Percentiles rank a stretch among this genome's conserved stretches.
These are phyloP conservation scores for Biancaea sappan DNA, from an alignment of 306 rosid species.

Conservation along the genomic window DNA sequence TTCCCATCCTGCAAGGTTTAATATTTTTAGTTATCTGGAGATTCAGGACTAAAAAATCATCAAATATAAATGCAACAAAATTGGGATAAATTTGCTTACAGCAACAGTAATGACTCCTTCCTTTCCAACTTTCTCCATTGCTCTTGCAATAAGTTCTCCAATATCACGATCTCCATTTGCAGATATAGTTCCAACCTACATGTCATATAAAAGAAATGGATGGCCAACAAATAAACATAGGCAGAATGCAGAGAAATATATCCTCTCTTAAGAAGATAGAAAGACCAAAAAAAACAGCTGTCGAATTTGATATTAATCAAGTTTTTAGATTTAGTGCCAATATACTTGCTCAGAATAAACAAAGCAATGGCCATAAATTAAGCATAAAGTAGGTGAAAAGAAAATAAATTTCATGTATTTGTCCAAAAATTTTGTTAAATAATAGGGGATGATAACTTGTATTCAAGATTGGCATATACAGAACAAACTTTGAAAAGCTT, in stretches of 20 bases:
- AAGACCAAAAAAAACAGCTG: slow-evolving; percentile 19
- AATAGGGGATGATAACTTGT: background rate
- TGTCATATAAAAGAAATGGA: slow-evolving; percentile 21
- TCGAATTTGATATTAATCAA: background rate
- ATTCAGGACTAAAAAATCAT: slow-evolving; percentile 6
- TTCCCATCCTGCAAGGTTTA: slow-evolving; percentile 76
- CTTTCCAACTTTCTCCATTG: slow-evolving; percentile 99
- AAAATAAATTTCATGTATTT: background rate
- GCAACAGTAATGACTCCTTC: slow-evolving; percentile 93
- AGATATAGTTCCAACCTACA: slow-evolving; percentile 91
- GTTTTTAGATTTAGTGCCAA: background rate
- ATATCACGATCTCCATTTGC: slow-evolving; percentile 92
- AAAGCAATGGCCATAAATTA: background rate
- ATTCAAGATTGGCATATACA: background rate
- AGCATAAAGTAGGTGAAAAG: background rate
- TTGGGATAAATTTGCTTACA: slow-evolving; percentile 50
- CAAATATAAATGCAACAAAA: slow-evolving; percentile 25
- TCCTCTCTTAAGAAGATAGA: background rate
- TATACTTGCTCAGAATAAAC: background rate
- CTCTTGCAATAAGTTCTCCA: slow-evolving; percentile 90
- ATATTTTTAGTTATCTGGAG: slow-evolving; percentile 31
- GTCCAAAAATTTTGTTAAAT: background rate
- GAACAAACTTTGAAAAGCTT: background rate
- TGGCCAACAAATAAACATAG: background rate
- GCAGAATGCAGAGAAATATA: background rate